phyloP scores from a whole-genome alignment of 164 flowering plant species.

The Macadamia tetraphylla region DNA sequence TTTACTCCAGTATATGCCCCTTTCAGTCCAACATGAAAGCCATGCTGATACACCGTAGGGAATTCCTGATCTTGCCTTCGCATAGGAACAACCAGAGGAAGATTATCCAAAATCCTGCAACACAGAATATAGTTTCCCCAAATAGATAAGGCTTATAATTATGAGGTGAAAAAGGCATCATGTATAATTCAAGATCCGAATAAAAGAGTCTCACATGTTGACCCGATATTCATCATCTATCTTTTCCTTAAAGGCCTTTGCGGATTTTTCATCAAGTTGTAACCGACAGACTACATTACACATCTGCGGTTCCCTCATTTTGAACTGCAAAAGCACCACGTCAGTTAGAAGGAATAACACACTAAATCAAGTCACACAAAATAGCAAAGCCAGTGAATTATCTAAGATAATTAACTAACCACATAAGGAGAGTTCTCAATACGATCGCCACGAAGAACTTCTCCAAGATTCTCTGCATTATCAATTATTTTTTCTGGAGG shows the following conservation, averaged over 20 bases:
- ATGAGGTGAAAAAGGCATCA: neutral
- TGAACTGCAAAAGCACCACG: slow-evolving; percentile 52
- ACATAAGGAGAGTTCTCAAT: slow-evolving; percentile 84
- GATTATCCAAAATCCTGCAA: slow-evolving; percentile 89
- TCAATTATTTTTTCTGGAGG: slow-evolving; percentile 57
- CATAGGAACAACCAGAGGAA: slow-evolving; percentile 79
- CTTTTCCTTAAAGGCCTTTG: slow-evolving; percentile 82
- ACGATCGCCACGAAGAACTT: slow-evolving; percentile 97
- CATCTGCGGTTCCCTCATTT: slow-evolving; percentile 82
- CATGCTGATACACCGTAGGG: slow-evolving; percentile 61
- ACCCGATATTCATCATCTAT: slow-evolving; percentile 86
- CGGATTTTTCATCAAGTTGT: slow-evolving; percentile 57
- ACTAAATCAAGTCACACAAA: neutral
- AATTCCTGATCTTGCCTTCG: slow-evolving; percentile 57
- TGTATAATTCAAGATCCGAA: neutral
- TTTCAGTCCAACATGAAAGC: slow-evolving; percentile 74
- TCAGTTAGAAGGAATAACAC: slow-evolving; percentile 9
- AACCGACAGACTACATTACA: slow-evolving; percentile 64
- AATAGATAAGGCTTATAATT: neutral
- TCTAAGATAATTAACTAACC: slow-evolving; percentile 36
- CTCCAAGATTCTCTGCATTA: slow-evolving; percentile 98
- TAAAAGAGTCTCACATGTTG: slow-evolving; percentile 62
- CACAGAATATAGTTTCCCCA: slow-evolving; percentile 7
- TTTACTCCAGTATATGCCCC: slow-evolving; percentile 75
- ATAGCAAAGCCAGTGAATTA: neutral